Percentiles rank a stretch among this genome's conserved stretches.
These are phyloP conservation scores for Citrus medica DNA, from an alignment of 345 rosid species.

Conservation along the genomic window DNA sequence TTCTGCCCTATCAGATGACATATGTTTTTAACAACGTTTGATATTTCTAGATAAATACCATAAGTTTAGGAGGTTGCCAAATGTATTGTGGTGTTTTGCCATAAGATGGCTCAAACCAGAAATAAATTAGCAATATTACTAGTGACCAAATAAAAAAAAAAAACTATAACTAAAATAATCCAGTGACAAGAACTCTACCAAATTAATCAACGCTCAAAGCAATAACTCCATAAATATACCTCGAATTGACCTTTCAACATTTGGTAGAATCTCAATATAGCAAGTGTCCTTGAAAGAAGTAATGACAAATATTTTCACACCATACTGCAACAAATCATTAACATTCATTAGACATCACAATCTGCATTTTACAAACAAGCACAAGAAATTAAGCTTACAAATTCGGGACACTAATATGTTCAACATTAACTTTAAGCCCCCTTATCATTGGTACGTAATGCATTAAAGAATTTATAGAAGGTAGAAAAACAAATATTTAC, in stretches of 20 bases:
- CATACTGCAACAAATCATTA: constrained; percentile 43
- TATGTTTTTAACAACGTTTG: neutral
- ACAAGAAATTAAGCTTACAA: neutral
- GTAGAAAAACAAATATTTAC: neutral
- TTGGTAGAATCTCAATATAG: constrained; percentile 58
- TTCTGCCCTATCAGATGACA: neutral
- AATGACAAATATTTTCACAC: constrained; percentile 56
- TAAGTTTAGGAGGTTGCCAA: neutral
- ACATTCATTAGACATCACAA: constrained; percentile 15
- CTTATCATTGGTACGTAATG: neutral
- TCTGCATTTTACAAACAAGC: neutral
- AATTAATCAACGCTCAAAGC: neutral
- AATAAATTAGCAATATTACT: neutral
- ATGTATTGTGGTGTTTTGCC: neutral
- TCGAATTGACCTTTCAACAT: constrained; percentile 43
- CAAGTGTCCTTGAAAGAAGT: constrained; percentile 70
- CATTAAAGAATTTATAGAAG: neutral
- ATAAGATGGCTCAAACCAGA: neutral
- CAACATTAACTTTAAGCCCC: neutral
- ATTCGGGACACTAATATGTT: neutral
- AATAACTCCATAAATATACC: constrained; percentile 24
- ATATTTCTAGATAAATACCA: neutral
- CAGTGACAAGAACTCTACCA: neutral
- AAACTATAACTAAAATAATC: neutral
- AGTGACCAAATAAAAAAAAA: neutral